phyloP scores from a whole-genome alignment of 495 filamentous ascomycete genomes.

The Immersiella caudata region DNA sequence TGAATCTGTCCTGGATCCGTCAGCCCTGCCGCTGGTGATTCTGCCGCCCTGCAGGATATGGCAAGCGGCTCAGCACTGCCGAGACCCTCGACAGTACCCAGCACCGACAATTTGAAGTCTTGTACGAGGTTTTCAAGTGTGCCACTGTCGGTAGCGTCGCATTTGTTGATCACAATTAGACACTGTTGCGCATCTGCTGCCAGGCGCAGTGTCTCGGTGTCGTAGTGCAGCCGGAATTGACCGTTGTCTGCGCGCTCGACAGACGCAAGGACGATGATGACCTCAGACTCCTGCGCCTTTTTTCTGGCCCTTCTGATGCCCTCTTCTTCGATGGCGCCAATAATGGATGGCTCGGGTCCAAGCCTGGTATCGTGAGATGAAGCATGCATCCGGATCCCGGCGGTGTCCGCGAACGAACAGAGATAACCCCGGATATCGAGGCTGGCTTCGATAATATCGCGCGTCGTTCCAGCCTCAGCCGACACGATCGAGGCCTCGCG shows the following conservation, averaged over 20 bases:
- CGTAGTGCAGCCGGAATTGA: conserved; percentile 47
- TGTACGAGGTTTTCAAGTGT: conserved; percentile 33
- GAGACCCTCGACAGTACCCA: conserved; percentile 37
- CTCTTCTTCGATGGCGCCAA: conserved; percentile 83
- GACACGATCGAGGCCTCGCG: conserved; percentile 95
- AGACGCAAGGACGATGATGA: conserved; percentile 79
- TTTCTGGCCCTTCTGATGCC: conserved; percentile 85
- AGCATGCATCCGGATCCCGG: conserved; percentile 65
- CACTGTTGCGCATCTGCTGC: conserved; percentile 59
- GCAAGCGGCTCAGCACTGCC: conserved; percentile 38
- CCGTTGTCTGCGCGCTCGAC: conserved; percentile 54
- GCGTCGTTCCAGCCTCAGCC: conserved; percentile 84
- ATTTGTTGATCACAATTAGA: conserved; percentile 81
- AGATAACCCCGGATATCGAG: conserved; percentile 88
- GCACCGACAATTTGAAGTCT: conserved; percentile 38
- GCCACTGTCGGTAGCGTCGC: conserved; percentile 57
- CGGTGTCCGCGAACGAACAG: conserved; percentile 89
- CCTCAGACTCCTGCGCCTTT: conserved; percentile 79
- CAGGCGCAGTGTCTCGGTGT: conserved; percentile 50
- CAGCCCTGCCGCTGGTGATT: conserved; percentile 28
- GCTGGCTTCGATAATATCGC: conserved; percentile 91
- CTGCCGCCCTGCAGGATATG: conserved; percentile 67
- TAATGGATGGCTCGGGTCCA: conserved; percentile 29
- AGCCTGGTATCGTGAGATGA: conserved; percentile 23
- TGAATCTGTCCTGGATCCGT: conserved; percentile 69